phyloP scores from a whole-genome alignment of 108 stramenopile species.

The Nitzschia palea region DNA sequence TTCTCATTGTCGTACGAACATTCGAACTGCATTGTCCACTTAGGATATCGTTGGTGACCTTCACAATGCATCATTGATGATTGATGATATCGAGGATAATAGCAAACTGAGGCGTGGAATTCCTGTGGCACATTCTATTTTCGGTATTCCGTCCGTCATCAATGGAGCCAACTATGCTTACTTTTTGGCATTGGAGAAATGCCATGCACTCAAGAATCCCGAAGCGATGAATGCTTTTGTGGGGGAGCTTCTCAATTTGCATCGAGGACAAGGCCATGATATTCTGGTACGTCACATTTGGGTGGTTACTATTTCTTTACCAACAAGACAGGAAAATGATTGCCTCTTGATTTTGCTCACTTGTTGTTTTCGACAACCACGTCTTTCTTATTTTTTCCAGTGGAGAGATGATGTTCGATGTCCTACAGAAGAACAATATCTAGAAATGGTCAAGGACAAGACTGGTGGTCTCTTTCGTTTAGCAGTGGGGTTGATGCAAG shows the following conservation, averaged over 20 bases:
- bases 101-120: slow-evolving; percentile 86
- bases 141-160: slow-evolving; percentile 89
- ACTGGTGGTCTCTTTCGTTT: slow-evolving; percentile 96
- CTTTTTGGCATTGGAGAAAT: slow-evolving; percentile 88
- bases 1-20: too few relatives aligned
- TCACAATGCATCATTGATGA: slow-evolving; percentile 92
- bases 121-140: slow-evolving; percentile 94
- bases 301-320: too few relatives aligned
- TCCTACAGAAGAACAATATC: slow-evolving; percentile 86
- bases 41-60: slow-evolving; percentile 83
- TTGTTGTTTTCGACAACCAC: too few relatives aligned
- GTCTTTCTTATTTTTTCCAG: slow-evolving; percentile 8
- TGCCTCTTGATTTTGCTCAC: too few relatives aligned
- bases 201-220: slow-evolving; percentile 62
- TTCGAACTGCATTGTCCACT: not conserved
- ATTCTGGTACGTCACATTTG: slow-evolving; percentile 44
- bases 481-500: slow-evolving; percentile 91
- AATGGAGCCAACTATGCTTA: slow-evolving; percentile 98
- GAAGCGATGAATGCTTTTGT: slow-evolving; percentile 85
- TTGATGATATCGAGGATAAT: slow-evolving; percentile 98
- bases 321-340: too few relatives aligned
- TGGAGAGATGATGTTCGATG: slow-evolving; percentile 78
- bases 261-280: slow-evolving; percentile 94
- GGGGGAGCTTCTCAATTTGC: slow-evolving; percentile 87
- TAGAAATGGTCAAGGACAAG: slow-evolving; percentile 88